Evolutionary conservation across 2,329 filamentous ascomycete genomes (phyloP).

Genomic region (Aspergillus glaucus): DNA sequence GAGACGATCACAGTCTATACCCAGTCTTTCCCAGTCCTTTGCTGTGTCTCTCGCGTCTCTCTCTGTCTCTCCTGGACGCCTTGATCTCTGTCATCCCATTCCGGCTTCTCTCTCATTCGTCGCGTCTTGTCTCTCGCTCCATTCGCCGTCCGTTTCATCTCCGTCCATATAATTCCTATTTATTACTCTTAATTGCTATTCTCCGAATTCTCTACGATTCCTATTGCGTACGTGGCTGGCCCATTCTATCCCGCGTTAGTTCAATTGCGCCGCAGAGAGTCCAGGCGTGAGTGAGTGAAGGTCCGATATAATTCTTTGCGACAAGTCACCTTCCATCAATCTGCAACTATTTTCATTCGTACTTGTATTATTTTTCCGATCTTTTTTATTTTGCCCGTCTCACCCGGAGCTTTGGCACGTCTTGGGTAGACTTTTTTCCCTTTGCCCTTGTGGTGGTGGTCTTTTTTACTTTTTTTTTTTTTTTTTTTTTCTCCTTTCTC

Average conservation of each 20-base stretch:
- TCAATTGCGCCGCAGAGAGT: constrained; percentile 11
- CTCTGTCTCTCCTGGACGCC: not conserved
- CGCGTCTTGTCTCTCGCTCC: not conserved
- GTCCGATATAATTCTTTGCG: constrained; percentile 12
- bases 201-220: constrained; percentile 3
- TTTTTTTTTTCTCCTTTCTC: not conserved
- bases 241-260: constrained; percentile 13
- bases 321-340: constrained; percentile 11
- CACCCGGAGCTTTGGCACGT: constrained; percentile 9
- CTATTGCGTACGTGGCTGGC: constrained; percentile 19
- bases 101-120: constrained; percentile 4
- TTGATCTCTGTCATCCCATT: not conserved
- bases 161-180: constrained; percentile 1
- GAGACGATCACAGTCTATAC: constrained; percentile 15
- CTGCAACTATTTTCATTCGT: constrained; percentile 8
- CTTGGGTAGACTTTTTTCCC: constrained; percentile 12
- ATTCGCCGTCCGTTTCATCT: not conserved
- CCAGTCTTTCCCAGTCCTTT: constrained; percentile 3
- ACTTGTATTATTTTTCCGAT: constrained; percentile 7
- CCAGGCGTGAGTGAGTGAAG: not conserved
- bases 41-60: constrained; percentile 3
- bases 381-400: constrained; percentile 8
- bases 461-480: constrained; percentile 8
- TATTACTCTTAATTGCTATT: constrained; percentile 1
- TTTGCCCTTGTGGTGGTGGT: not conserved